Base-by-base conservation (phyloP, 371 early-diverging fungal genomes). In the Mortierella polycephala region DNA sequence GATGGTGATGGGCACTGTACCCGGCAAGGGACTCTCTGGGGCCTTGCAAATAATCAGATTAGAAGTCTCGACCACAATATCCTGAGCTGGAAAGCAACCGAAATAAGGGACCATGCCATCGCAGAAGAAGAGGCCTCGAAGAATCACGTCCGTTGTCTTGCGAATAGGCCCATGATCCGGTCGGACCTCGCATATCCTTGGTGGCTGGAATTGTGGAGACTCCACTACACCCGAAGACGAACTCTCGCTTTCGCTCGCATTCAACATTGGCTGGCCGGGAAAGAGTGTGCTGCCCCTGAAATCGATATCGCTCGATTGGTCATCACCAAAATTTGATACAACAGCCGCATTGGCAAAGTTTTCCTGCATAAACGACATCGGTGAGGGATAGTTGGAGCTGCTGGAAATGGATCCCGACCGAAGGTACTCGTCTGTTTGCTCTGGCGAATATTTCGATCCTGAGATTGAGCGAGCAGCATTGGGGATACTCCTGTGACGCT, bases 91-190 rank as follows among this genome's bases (percentile, higher is more conserved):
- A 12, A 72, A 79, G 45, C 68, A 69, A 11, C 79, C 79, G 65
- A 79, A 79, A 39, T 69, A 79, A n/a, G 79, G 69, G 5, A 79
- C 67, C 79, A 79, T 79, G 5, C 79, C 79, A 6, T 72, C 79
- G 16, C 64, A 57, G 39, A 79, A 79, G 51, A 40, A 79, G 18
- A 69, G 41, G 3, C 73, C 79, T 13, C 79, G 69, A 9, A 79
- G 49, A 23, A 66, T 50, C 44, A 79, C 79, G 57, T 72, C 73
- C 0, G 69, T 72, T 2, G 57, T 62, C 63, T 79, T 79, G 41
- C 73, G 69, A 37, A 77, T 65, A 0, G 79, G 79, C 12, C 79
- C 79, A 12, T 65, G 69, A 37, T 72, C 58, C 0, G 79, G 72
- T 44, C 76, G 50, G n/a, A 71, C 56, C 7, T 77, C 77, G 13